Evolutionary conservation across 352 stramenopile species (phyloP), one percentile per base, ranked within the genome.

Genomic region (Phytophthora parvispora): DNA sequence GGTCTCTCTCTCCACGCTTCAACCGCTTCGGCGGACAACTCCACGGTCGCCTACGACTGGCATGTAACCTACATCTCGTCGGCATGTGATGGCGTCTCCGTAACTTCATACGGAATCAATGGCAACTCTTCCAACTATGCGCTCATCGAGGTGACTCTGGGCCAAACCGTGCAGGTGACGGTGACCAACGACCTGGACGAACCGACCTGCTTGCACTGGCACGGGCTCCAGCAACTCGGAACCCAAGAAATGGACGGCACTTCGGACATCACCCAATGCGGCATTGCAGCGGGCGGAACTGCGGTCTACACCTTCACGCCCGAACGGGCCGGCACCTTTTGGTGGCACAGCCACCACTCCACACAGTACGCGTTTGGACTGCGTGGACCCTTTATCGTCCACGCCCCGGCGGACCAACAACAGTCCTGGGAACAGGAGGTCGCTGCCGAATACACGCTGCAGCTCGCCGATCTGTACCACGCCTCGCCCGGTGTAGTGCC

Each of bases 241-340:
- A 80, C 70, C 22, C 61, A 72, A 69, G 69, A 74, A 63, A 80
- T 75, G 74, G 74, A 79, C 32, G 74, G 70, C 18, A 52, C 62
- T 1, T 81, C 74, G n/a, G 59, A 64, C 55, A 61, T 81, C 55
- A 78, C 74, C 24, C 74, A 81, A 45, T 81, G 74, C 40, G 52
- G 36, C 2, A 77, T 77, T 24, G 38, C 49, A 2, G 10, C 74
- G 0, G 64, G 69, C 2, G 54, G 50, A 3, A 56, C 59, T 2
- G 50, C 67, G n/a, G 29, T 72, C 24, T 79, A 79, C 67, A 60
- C 62, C 10, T 77, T 81, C 61, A 81, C 66, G 16, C 70, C 66
- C 1, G 61, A 72, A 20, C 34, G 61, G 13, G 56, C 66, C 10
- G 70, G 74, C 16, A 80, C 55, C 29, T 78, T 69, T 55, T 81